Conservation (phyloP, 495 filamentous ascomycete genomes). For the Talaromyces trachyspermus region DNA sequence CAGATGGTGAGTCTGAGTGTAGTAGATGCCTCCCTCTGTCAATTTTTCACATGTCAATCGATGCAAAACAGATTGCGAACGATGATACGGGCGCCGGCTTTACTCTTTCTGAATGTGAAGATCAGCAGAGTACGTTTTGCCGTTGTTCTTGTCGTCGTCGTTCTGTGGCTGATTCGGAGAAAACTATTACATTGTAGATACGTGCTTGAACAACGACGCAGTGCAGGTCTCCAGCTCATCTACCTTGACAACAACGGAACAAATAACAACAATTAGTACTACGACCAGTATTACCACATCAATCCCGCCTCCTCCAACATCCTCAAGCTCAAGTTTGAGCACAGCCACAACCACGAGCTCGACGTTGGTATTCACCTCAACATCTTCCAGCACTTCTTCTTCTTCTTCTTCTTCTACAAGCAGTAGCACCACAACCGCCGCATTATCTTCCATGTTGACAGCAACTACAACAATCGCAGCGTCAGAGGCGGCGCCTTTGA, state of each 20-base stretch:
- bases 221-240: not conserved
- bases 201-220: not conserved
- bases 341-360: not conserved
- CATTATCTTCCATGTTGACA: not conserved
- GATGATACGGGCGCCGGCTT: conserved; percentile 9
- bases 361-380: not conserved
- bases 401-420: not conserved
- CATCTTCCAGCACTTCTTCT: not conserved
- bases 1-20: conserved; percentile 13
- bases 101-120: conserved; percentile 14
- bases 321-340: no score
- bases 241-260: not conserved
- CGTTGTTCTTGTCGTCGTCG: not conserved
- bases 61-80: conserved; percentile 11
- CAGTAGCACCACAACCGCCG: not conserved
- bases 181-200: conserved; percentile 1
- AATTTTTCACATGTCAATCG: no score
- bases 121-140: conserved; percentile 12
- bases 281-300: no score
- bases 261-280: no score
- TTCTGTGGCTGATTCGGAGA: not conserved
- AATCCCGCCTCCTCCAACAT: no score
- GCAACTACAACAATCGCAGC: not conserved
- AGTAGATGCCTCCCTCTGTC: not conserved
- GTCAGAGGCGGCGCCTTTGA: no score